phyloP scores from a whole-genome alignment of 2,329 filamentous ascomycete species.

The Nemania diffusa region DNA sequence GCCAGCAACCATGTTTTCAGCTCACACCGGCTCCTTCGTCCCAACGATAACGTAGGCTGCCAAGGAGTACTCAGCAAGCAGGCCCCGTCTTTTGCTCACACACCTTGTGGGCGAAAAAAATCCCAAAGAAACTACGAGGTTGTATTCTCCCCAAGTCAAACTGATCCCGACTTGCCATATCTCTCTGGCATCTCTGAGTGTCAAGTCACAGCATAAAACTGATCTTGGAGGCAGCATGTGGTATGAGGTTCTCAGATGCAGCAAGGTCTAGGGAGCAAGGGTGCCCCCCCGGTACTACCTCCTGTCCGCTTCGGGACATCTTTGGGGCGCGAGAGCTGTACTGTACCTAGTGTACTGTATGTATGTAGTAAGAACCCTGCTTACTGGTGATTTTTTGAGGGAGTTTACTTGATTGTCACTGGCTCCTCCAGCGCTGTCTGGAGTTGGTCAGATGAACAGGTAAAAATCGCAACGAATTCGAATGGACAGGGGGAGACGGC shows the following conservation, averaged over 20 bases:
- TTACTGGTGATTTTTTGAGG: slow-evolving; percentile 30
- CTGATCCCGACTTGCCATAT: slow-evolving; percentile 3
- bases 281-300: slow-evolving; percentile 29
- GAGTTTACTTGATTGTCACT: slow-evolving; percentile 19
- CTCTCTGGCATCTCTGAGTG: slow-evolving; percentile 9
- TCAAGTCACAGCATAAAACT: slow-evolving; percentile 29
- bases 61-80: slow-evolving; percentile 2
- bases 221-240: slow-evolving; percentile 31
- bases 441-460: slow-evolving; percentile 12
- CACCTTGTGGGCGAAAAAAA: not conserved
- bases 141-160: slow-evolving; percentile 6
- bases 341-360: not conserved
- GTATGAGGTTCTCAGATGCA: slow-evolving; percentile 32
- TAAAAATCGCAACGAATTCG: not conserved
- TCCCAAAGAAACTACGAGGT: too few species aligned
- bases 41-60: slow-evolving; percentile 5
- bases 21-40: slow-evolving; percentile 23
- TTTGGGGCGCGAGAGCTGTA: slow-evolving; percentile 20
- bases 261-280: slow-evolving; percentile 34
- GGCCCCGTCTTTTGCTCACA: not conserved
- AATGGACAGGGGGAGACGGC: not conserved
- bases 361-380: slow-evolving; percentile 34
- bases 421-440: slow-evolving; percentile 1
- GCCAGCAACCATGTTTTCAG: slow-evolving; percentile 30
- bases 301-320: slow-evolving; percentile 33